Percentiles rank a stretch among this genome's conserved stretches.
phyloP scores from a whole-genome alignment of 2,329 filamentous ascomycete species.

The Clarireedia homoeocarpa region DNA sequence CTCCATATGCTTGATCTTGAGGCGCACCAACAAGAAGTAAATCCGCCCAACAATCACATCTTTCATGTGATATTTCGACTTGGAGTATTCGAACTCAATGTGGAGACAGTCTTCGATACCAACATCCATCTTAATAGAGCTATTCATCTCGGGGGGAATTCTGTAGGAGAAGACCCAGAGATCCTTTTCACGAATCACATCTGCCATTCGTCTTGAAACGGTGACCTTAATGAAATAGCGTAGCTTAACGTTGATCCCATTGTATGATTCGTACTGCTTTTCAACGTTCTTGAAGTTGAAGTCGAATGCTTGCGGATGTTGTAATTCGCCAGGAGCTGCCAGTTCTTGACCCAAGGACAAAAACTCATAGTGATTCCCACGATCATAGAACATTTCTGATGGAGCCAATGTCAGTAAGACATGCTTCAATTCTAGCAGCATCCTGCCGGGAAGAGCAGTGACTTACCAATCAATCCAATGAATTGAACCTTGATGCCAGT shows the following conservation, averaged over 20 bases:
- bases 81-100: slow-evolving; percentile 99
- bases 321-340: slow-evolving; percentile 91
- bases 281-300: slow-evolving; percentile 99
- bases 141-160: slow-evolving; percentile 96
- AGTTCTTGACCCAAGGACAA: slow-evolving; percentile 95
- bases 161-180: slow-evolving; percentile 99
- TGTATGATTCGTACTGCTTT: slow-evolving; percentile 99
- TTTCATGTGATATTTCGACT: slow-evolving; percentile 98
- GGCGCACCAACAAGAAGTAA: slow-evolving; percentile 91
- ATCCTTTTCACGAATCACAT: slow-evolving; percentile 98
- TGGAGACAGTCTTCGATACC: slow-evolving; percentile 98
- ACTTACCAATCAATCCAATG: slow-evolving; percentile 89
- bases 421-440: not conserved
- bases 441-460: not conserved
- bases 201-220: slow-evolving; percentile 91
- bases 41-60: slow-evolving; percentile 98
- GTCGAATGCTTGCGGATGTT: slow-evolving; percentile 96
- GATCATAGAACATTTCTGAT: slow-evolving; percentile 98
- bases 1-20: slow-evolving; percentile 99
- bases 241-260: slow-evolving; percentile 98
- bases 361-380: slow-evolving; percentile 98
- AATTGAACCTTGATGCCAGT: slow-evolving; percentile 99
- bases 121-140: slow-evolving; percentile 99
- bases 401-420: not conserved
- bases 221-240: slow-evolving; percentile 98